Percentiles rank a stretch among this genome's conserved stretches.
Conservation (phyloP, 225 moss, liverwort and hornwort species). For the Takakia lepidozioides region DNA sequence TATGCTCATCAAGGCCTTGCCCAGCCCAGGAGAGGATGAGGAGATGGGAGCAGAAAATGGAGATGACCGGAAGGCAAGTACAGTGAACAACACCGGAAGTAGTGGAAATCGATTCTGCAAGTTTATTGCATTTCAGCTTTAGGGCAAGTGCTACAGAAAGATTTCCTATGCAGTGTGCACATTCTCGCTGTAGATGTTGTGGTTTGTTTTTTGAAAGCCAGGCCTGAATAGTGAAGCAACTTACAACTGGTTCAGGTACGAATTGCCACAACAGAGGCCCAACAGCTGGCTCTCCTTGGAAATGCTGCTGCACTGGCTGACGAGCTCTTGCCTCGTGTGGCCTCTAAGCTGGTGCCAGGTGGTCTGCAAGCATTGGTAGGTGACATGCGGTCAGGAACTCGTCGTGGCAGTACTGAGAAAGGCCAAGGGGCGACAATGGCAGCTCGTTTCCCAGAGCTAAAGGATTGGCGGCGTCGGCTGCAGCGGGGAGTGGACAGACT, state of each 20-base stretch:
- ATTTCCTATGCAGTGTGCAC: no score
- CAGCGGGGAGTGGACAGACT: conserved; percentile 82
- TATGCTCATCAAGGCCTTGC: conserved; percentile 83
- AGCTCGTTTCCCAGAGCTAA: conserved; percentile 78
- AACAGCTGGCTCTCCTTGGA: conserved; percentile 76
- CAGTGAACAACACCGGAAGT: no score
- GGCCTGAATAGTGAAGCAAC: no score
- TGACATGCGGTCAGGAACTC: conserved; percentile 48
- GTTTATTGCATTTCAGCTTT: no score
- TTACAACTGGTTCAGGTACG: conserved; percentile 53
- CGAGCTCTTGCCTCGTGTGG: conserved; percentile 85
- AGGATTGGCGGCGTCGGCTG: conserved; percentile 88
- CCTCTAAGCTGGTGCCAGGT: conserved; percentile 76
- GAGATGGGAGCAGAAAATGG: conserved; percentile 48
- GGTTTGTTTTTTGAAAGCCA: no score
- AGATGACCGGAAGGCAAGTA: conserved; percentile 46
- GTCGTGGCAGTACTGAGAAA: conserved; percentile 58
- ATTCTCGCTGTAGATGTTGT: no score
- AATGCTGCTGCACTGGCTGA: conserved; percentile 91
- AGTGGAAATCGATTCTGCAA: no score
- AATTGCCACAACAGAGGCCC: conserved; percentile 54
- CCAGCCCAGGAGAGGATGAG: conserved; percentile 72
- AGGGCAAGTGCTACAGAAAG: no score
- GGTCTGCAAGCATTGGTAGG: conserved; percentile 37
- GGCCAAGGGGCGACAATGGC: conserved; percentile 48